Evolutionary conservation across 2,329 filamentous ascomycete genomes (phyloP), one percentile per base, ranked within the genome.

Genomic region (Graphilbum sp.): DNA sequence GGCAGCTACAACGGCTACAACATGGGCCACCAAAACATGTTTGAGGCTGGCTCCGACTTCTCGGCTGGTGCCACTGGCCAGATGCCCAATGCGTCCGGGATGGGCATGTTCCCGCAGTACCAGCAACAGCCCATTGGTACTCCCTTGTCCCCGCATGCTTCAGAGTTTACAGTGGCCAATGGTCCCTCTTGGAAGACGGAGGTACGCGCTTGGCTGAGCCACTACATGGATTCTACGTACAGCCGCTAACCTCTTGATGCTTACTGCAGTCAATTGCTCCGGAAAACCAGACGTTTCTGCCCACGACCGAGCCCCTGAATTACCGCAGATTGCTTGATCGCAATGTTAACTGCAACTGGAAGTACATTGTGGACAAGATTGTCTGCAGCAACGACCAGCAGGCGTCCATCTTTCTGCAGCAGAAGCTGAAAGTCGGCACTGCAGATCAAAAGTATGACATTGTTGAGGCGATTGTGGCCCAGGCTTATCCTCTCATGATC

Each of bases 311-410:
- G 58, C 90, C 88, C 11, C 71, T 96, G 50, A 96, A 98, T 59
- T 98, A 96, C 53, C 86, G 90, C 43, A 86, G 87, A 40, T 71
- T 98, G 30, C 74, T 96, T 34, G 90, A 98, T 53, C 86, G 87
- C 52, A 94, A 88, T 54, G 85, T 93, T 58, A 93, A 83, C 52
- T 96, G 88, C 62, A 92, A 98, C 63, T 98, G 88, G 90, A 93
- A 90, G 62, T 95, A 94, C 56, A 95, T 98, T 49, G 90, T 98
- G 39, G 88, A 98, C 64, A 96, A 96, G 67, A 98, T 98, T 54
- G 87, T 98, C 47, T 92, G 85, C 72, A 95, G 87, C 63, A 96
- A 98, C 57, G 90, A 98, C 54, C 90, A 98, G 59, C 90, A 98
- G 59, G 90, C 92, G 10, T 98, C 90, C 2, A 96, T 98, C 51